Base-by-base conservation (phyloP, 805 yeast species). In the Wickerhamiella shivajii region DNA sequence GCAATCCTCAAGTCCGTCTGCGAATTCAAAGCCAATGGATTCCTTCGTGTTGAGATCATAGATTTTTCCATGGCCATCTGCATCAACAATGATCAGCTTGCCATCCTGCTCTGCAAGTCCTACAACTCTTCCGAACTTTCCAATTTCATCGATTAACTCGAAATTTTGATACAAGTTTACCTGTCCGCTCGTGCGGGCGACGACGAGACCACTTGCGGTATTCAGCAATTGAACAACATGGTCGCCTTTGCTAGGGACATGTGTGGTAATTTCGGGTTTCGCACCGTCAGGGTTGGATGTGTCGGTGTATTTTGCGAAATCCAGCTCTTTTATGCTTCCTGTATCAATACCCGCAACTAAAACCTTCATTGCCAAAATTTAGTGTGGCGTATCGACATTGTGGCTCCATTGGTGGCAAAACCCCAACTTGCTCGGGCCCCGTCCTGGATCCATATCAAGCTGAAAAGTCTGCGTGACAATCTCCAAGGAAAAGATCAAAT, bases 251-350 rank as follows among this genome's bases (percentile, higher is more conserved):
- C 50, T 55, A 5, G 53, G 50, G 2, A 44, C 41, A 13, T 62
- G 60, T 16, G 64, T 57, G 28, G 57, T 61, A 9, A 75, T 60
- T 32, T 60, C 63, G 1, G 93, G 92, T 48, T 75, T 79, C 9
- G 59, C 54, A 0, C 77, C 76, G 21, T 67, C 67, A 47, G 75
- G 72, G 26, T 63, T 60, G 5, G 94, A 77, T 3, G 94, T 83
- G 47, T 85, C 92, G 0, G 87, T 75, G 0, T 85, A 87, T 33
- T 64, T 58, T 13, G 58, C 51, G 44, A 83, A 81, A 4, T 63
- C 47, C 6, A 80, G 58, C 48, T 74, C 83, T 43, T 67, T 66
- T 18, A 67, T 47, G 17, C 59, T 50, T 5, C 74, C 74, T 2
- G 67, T 59, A 42, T 69, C 74, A 39, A 64, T 69, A 5, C 70